phyloP scores from a whole-genome alignment of 2,329 filamentous ascomycete genomes.

The Davidsoniella australis region DNA sequence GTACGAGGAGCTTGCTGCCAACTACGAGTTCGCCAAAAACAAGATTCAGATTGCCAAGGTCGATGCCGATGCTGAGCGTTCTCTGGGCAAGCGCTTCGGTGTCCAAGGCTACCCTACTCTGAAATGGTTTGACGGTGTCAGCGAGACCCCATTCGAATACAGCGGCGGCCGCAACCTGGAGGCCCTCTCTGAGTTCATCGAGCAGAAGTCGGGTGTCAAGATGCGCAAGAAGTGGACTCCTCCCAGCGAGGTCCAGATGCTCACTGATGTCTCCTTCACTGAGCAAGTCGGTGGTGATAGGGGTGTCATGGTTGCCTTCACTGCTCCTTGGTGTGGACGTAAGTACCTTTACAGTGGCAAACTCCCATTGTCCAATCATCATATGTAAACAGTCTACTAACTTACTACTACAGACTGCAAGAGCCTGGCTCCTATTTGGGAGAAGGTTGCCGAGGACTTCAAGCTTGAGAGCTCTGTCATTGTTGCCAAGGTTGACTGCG shows the following conservation, averaged over 20 bases:
- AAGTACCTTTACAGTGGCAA: conserved; percentile 27
- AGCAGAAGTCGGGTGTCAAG: conserved; percentile 74
- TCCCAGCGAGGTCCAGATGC: conserved; percentile 59
- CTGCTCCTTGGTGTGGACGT: conserved; percentile 97
- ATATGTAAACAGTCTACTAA: not conserved
- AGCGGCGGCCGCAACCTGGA: conserved; percentile 76
- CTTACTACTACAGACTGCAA: conserved; percentile 64
- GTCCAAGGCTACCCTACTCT: conserved; percentile 92
- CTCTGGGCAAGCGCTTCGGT: conserved; percentile 69
- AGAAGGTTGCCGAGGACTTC: conserved; percentile 70
- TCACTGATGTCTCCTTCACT: conserved; percentile 67
- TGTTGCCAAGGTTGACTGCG: conserved; percentile 90
- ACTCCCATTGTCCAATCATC: not conserved
- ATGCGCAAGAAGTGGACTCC: conserved; percentile 57
- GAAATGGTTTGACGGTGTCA: conserved; percentile 96
- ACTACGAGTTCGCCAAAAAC: conserved; percentile 53
- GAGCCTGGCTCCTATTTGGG: conserved; percentile 76
- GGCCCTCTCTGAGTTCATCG: conserved; percentile 62
- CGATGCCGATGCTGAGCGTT: conserved; percentile 78
- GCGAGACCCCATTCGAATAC: conserved; percentile 70
- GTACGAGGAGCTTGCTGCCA: conserved; percentile 73
- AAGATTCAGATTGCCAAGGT: conserved; percentile 86
- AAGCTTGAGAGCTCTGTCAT: conserved; percentile 59
- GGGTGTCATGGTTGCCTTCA: conserved; percentile 88
- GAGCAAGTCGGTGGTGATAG: conserved; percentile 66